A percentile compares a stretch with the other conserved stretches of the same genome.
phyloP scores from a whole-genome alignment of 805 yeast species.

The Danielia oregonensis region DNA sequence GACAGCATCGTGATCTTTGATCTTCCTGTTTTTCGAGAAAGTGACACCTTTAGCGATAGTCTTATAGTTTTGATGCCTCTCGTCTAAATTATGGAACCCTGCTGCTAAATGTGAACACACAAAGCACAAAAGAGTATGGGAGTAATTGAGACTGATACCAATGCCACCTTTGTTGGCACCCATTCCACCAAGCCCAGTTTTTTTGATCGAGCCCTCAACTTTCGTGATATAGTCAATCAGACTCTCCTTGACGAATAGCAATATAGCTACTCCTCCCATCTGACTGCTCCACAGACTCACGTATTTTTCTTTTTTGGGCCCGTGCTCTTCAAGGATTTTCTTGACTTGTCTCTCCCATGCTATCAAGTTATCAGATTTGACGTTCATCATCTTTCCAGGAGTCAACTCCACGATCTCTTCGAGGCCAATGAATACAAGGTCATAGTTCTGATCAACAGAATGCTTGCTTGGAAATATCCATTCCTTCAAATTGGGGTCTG shows the following conservation, averaged over 20 bases:
- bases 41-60: slow-evolving; percentile 67
- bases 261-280: slow-evolving; percentile 76
- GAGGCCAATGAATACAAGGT: slow-evolving; percentile 76
- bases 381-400: slow-evolving; percentile 77
- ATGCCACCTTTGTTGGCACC: slow-evolving; percentile 81
- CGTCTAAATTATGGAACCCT: slow-evolving; percentile 75
- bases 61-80: slow-evolving; percentile 83
- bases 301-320: slow-evolving; percentile 40
- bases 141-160: slow-evolving; percentile 61
- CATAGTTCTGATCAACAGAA: slow-evolving; percentile 43
- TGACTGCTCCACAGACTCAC: slow-evolving; percentile 70
- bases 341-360: slow-evolving; percentile 67
- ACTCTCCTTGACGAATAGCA: slow-evolving; percentile 61
- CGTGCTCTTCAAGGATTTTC: slow-evolving; percentile 37
- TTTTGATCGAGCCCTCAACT: slow-evolving; percentile 70
- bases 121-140: slow-evolving; percentile 70
- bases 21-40: slow-evolving; percentile 51
- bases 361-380: slow-evolving; percentile 58
- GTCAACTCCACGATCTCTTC: slow-evolving; percentile 85
- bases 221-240: slow-evolving; percentile 51
- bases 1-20: slow-evolving; percentile 76
- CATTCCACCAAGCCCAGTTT: slow-evolving; percentile 71
- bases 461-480: slow-evolving; percentile 45
- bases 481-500: slow-evolving; percentile 37
- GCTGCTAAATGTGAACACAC: slow-evolving; percentile 92